These are phyloP conservation scores for Maudiozyma saulgeensis DNA, from an alignment of 805 yeast genomes.

Conservation along the genomic window DNA sequence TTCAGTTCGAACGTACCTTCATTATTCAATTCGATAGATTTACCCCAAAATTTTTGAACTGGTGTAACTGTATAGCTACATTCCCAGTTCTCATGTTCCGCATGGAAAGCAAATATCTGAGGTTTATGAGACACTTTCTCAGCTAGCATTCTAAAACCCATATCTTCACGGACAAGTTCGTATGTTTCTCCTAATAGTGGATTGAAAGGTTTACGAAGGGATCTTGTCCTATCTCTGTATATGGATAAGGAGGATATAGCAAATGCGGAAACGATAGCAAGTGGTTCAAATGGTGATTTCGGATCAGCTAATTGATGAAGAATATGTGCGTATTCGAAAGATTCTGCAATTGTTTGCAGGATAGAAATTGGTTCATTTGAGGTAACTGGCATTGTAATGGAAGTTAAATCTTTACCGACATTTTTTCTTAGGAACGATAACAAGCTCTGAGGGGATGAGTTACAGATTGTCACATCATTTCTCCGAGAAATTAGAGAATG, in stretches of 20 bases:
- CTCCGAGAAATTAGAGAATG: slow-evolving; percentile 40
- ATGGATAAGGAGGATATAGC: slow-evolving; percentile 68
- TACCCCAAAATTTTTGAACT: slow-evolving; percentile 90
- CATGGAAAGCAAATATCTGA: slow-evolving; percentile 64
- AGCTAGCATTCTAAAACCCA: slow-evolving; percentile 60
- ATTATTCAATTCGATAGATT: slow-evolving; percentile 73
- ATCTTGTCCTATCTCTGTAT: slow-evolving; percentile 64
- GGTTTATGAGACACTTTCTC: slow-evolving; percentile 91
- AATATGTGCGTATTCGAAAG: slow-evolving; percentile 64
- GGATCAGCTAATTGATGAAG: slow-evolving; percentile 50
- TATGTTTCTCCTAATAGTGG: slow-evolving; percentile 90
- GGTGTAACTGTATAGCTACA: slow-evolving; percentile 58
- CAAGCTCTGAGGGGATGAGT: slow-evolving; percentile 70
- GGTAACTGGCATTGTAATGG: slow-evolving; percentile 88
- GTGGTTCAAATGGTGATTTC: slow-evolving; percentile 44
- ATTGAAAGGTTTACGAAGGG: slow-evolving; percentile 83
- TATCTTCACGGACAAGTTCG: slow-evolving; percentile 79
- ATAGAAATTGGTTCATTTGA: slow-evolving; percentile 86
- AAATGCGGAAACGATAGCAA: slow-evolving; percentile 64
- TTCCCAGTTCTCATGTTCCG: slow-evolving; percentile 67
- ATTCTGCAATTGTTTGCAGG: slow-evolving; percentile 70
- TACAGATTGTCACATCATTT: slow-evolving; percentile 46
- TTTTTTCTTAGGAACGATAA: slow-evolving; percentile 74
- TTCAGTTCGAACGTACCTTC: slow-evolving; percentile 57
- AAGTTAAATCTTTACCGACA: slow-evolving; percentile 81